A percentile compares a stretch with the other conserved stretches of the same genome.
These are phyloP conservation scores for Aspergillus thermomutatus DNA, from an alignment of 2,329 filamentous ascomycete species.

Conservation along the genomic window DNA sequence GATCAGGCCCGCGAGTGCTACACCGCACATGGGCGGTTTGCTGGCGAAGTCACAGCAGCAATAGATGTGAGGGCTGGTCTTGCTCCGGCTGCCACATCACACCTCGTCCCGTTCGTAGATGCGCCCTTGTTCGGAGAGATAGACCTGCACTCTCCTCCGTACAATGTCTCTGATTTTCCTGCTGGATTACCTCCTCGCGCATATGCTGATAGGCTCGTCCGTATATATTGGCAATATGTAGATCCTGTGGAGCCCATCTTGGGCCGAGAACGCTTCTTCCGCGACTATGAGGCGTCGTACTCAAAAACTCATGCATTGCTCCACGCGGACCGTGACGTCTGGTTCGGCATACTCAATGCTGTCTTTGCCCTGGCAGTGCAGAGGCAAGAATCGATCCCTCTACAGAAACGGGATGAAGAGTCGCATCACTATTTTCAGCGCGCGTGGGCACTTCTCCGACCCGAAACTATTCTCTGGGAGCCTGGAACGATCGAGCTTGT, in stretches of 20 bases:
- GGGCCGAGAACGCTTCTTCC: constrained; percentile 8
- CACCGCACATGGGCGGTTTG: constrained; percentile 15
- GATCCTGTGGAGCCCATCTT: constrained; percentile 15
- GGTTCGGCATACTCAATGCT: constrained; percentile 13
- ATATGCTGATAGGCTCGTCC: constrained; percentile 13
- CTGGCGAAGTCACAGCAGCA: constrained; percentile 11
- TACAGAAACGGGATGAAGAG: constrained; percentile 7
- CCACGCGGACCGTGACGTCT: not conserved
- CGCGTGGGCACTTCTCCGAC: constrained; percentile 13
- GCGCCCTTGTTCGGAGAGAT: constrained; percentile 17
- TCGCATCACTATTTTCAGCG: constrained; percentile 14
- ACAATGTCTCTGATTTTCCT: not conserved
- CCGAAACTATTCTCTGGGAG: constrained; percentile 14
- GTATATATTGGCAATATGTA: constrained; percentile 17
- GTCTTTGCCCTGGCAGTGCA: constrained; percentile 18
- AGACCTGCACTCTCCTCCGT: constrained; percentile 1
- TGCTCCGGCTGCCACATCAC: not conserved
- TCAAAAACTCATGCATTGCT: not conserved
- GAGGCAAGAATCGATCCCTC: constrained; percentile 11
- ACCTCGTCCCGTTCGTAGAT: constrained; percentile 17
- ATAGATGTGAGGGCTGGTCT: constrained; percentile 14
- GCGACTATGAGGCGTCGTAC: constrained; percentile 6
- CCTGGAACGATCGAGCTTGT: constrained; percentile 14
- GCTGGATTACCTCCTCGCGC: constrained; percentile 11
- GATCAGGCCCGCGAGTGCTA: constrained; percentile 8